A percentile compares a stretch with the other conserved stretches of the same genome.
Conservation (phyloP, 352 stramenopile species). For the Pythium folliculosum region DNA sequence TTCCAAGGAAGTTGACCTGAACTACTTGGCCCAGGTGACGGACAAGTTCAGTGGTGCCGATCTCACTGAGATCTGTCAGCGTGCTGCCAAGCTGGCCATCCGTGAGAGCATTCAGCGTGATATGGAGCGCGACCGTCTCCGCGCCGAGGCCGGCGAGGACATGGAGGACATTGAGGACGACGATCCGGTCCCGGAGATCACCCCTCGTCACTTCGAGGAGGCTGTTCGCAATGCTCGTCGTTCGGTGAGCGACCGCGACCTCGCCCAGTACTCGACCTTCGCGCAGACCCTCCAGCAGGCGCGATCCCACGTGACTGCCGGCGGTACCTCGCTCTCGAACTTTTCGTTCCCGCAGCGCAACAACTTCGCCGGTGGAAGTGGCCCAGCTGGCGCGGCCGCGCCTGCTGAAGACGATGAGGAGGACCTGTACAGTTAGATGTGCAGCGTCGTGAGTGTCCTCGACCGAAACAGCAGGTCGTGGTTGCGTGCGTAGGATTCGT, state of each 20-base stretch:
- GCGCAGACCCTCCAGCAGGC: constrained; percentile 95
- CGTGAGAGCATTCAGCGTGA: constrained; percentile 98
- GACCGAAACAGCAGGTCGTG: constrained; percentile 1
- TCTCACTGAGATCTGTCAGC: constrained; percentile 99
- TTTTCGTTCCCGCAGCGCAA: constrained; percentile 95
- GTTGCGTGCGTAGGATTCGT: constrained; percentile 14
- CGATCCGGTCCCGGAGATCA: constrained; percentile 96
- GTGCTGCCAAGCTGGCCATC: constrained; percentile 98
- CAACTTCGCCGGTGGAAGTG: constrained; percentile 40
- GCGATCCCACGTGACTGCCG: constrained; percentile 92
- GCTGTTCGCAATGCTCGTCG: constrained; percentile 96
- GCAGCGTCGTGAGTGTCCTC: constrained; percentile 4
- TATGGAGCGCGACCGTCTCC: constrained; percentile 96
- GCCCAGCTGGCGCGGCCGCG: constrained; percentile 43
- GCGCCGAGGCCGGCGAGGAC: constrained; percentile 88
- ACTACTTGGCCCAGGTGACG: constrained; percentile 95
- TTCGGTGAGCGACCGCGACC: constrained; percentile 97
- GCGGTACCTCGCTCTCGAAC: constrained; percentile 92
- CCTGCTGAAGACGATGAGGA: constrained; percentile 94
- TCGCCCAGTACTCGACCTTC: constrained; percentile 91
- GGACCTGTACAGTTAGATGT: constrained; percentile 96
- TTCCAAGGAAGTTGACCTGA: constrained; percentile 97
- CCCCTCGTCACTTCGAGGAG: constrained; percentile 96
- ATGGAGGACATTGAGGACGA: constrained; percentile 94
- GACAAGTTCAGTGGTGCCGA: constrained; percentile 99